These are phyloP conservation scores for Cyclotella sp. DNA, from an alignment of 108 stramenopile genomes.

Conservation along the genomic window DNA sequence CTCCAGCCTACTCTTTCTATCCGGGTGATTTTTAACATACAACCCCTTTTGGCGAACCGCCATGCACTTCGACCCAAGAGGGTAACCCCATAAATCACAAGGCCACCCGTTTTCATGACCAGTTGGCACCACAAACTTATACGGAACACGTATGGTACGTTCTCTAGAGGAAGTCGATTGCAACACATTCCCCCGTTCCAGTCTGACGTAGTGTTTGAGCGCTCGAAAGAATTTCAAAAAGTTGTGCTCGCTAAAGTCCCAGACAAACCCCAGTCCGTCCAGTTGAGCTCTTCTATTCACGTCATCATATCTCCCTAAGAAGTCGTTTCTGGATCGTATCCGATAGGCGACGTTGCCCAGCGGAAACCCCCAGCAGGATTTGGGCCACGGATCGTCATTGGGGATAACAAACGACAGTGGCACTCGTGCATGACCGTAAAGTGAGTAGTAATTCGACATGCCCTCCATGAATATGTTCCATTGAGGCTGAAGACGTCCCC, in stretches of 20 bases:
- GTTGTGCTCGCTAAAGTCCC: conserved; percentile 67
- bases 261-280: conserved; percentile 79
- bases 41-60: conserved; percentile 84
- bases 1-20: conserved; percentile 58
- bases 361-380: conserved; percentile 71
- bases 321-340: conserved; percentile 72
- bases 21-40: conserved; percentile 75
- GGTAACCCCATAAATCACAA: conserved; percentile 68
- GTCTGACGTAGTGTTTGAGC: conserved; percentile 55
- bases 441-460: conserved; percentile 55
- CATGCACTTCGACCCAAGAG: conserved; percentile 75
- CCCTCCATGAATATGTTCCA: conserved; percentile 86
- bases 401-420: conserved; percentile 80
- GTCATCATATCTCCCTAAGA: conserved; percentile 52
- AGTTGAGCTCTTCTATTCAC: conserved; percentile 60
- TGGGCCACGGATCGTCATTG: conserved; percentile 59
- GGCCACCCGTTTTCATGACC: conserved; percentile 70
- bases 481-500: conserved; percentile 85
- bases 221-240: conserved; percentile 68
- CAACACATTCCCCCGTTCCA: conserved; percentile 39
- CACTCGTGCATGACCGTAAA: conserved; percentile 68
- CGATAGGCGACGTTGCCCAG: conserved; percentile 72
- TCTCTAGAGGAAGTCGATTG: conserved; percentile 29
- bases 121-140: conserved; percentile 70
- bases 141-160: conserved; percentile 61